phyloP scores from a whole-genome alignment of 352 stramenopile genomes.

The Pilasporangium apinafurcum region DNA sequence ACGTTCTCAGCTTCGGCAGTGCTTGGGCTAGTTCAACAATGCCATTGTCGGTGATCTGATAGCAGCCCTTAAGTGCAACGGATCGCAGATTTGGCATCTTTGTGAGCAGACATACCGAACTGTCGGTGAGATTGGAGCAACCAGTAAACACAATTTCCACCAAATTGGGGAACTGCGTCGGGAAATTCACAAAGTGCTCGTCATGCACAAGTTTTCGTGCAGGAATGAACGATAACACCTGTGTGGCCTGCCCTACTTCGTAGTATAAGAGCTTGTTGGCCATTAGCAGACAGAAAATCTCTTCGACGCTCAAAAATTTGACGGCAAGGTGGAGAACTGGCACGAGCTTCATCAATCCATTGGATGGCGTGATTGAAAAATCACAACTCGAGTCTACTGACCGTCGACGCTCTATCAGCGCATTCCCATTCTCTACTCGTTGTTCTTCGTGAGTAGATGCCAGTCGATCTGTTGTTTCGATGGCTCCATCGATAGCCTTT shows the following conservation, averaged over 20 bases:
- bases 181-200: conserved; percentile 28
- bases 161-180: conserved; percentile 40
- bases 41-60: conserved; percentile 40
- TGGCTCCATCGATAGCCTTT: conserved; percentile 2
- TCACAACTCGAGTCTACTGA: too few relatives aligned
- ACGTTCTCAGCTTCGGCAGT: conserved; percentile 33
- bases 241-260: conserved; percentile 37
- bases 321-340: conserved; percentile 42
- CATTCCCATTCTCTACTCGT: too few relatives aligned
- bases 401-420: too few relatives aligned
- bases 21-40: conserved; percentile 8
- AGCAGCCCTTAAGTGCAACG: conserved; percentile 64
- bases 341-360: conserved; percentile 6
- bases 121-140: conserved; percentile 51
- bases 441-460: neutral
- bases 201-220: conserved; percentile 35
- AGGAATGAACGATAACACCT: conserved; percentile 50
- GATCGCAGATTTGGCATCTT: conserved; percentile 26
- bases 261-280: conserved; percentile 31
- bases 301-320: conserved; percentile 32
- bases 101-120: conserved; percentile 28
- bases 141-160: conserved; percentile 54
- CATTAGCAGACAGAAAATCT: conserved; percentile 46
- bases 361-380: too few relatives aligned
- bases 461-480: neutral